Base-by-base conservation (phyloP, 345 rosid species). In the Anacardium occidentale region DNA sequence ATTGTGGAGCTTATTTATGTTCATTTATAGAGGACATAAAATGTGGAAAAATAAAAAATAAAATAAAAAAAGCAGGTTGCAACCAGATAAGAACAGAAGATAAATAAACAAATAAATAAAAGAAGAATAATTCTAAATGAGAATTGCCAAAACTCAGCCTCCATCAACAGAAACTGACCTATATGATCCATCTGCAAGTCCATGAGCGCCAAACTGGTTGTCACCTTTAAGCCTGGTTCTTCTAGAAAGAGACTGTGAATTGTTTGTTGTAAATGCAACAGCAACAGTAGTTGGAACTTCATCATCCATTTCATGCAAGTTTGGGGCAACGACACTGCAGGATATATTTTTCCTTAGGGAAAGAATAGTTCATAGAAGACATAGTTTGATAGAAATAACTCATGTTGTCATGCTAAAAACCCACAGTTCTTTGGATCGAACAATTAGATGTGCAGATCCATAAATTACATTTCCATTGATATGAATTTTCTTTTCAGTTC, bases 161-260 rank as follows among this genome's bases (percentile, higher is more conserved):
- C 89, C 97, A 71, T 92, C 97, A 77, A 82, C 63, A 64, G 93
- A 89, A 74, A 83, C 83, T 62, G 87, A 70, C 86, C 76, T 86
- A 66, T 83, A 78, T 68, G 95, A 86, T 77, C 91, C 98, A 82
- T 93, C 92, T 21, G 73, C 81, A 73, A 80, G 71, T 74, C 97
- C 91, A 69, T 77, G 82, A 74, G 70, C 76, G 64, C 87, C 83
- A 82, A 85, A 78, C 74, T 88, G 89, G 82, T 82, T 85, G 74
- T 92, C 98, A 78, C 87, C 89, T 81, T 87, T 92, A 79, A 88
- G 83, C 76, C 94, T 91, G 57, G 99, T 95, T 84, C 99, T 91
- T 75, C 97, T 88, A 72, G 99, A 95, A 37, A 89, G 81, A 63
- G 98, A 88, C 59, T 88, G 99, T n/a, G 90, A 89, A 77, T 77